phyloP scores from a whole-genome alignment of 2,329 filamentous ascomycete genomes.

The Fusarium keratoplasticum region DNA sequence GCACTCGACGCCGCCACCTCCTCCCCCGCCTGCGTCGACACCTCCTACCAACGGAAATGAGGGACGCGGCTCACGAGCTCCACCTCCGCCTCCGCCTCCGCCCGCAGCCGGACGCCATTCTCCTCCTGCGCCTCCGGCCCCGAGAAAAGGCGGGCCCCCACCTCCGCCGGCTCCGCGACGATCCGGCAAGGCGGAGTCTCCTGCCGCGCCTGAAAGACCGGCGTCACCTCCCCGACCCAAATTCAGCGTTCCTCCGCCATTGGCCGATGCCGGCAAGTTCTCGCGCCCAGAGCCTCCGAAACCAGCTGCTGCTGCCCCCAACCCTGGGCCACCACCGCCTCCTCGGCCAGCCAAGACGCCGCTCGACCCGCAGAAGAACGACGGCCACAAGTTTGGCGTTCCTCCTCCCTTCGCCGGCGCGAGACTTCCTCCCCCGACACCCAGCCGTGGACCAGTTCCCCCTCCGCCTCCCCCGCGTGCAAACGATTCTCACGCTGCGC shows the following conservation, averaged over 20 bases:
- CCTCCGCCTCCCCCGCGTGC: constrained; percentile 72
- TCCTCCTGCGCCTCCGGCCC: constrained; percentile 47
- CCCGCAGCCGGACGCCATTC: constrained; percentile 20
- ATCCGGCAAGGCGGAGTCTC: constrained; percentile 63
- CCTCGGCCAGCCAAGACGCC: constrained; percentile 74
- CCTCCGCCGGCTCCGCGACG: constrained; percentile 65
- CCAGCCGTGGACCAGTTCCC: constrained; percentile 76
- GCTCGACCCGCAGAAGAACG: constrained; percentile 66
- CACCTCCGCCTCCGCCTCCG: constrained; percentile 53
- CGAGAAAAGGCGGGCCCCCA: constrained; percentile 46
- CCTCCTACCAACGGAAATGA: constrained; percentile 49
- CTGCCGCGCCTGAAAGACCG: constrained; percentile 70
- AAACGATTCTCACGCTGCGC: constrained; percentile 45
- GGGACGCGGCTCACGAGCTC: constrained; percentile 47
- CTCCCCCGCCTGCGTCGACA: constrained; percentile 40
- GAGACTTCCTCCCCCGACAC: constrained; percentile 79
- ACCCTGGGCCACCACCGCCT: constrained; percentile 51
- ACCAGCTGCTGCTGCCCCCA: constrained; percentile 43
- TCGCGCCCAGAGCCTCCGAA: constrained; percentile 64
- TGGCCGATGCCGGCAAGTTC: constrained; percentile 91
- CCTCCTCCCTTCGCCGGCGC: constrained; percentile 83
- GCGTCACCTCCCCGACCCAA: constrained; percentile 76
- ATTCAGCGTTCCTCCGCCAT: constrained; percentile 87
- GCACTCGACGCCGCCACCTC: constrained; percentile 38
- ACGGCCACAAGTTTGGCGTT: constrained; percentile 74